Evolutionary conservation across 768 basidiomycete genomes (phyloP).

Genomic region (Astraeus odoratus): DNA sequence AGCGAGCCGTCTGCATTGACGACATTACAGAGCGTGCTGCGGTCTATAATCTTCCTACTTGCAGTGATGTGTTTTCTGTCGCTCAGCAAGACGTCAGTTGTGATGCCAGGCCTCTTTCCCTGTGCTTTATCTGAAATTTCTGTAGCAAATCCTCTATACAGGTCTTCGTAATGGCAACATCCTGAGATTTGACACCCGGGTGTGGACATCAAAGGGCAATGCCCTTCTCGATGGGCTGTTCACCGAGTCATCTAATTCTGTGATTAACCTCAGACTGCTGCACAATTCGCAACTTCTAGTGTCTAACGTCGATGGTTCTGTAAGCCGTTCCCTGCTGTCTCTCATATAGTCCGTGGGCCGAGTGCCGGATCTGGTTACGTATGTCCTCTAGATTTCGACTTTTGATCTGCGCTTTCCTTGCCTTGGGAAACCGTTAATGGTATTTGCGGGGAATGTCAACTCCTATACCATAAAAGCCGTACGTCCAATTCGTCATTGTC

Average conservation of each 20-base stretch:
- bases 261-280: conserved; percentile 47
- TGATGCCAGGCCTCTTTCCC: not conserved
- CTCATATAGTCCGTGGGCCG: not conserved
- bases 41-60: conserved; percentile 39
- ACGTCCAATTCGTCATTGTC: conserved; percentile 14
- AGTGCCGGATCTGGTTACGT: not conserved
- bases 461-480: conserved; percentile 46
- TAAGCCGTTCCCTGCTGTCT: conserved; percentile 25
- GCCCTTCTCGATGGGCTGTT: conserved; percentile 36
- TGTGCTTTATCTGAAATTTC: not conserved
- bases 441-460: conserved; percentile 54
- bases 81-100: conserved; percentile 41
- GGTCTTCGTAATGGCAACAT: conserved; percentile 58
- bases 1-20: conserved; percentile 43
- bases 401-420: conserved; percentile 57
- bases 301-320: conserved; percentile 55
- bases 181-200: conserved; percentile 50
- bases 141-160: conserved; percentile 46
- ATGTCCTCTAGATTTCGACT: conserved; percentile 42
- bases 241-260: conserved; percentile 33
- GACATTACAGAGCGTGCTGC: conserved; percentile 38
- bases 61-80: conserved; percentile 62
- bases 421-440: conserved; percentile 35
- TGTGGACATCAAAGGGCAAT: conserved; percentile 28
- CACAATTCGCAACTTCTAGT: conserved; percentile 47